Evolutionary conservation across 805 yeast species (phyloP).

Genomic region (Tetrapisispora fleetii): DNA sequence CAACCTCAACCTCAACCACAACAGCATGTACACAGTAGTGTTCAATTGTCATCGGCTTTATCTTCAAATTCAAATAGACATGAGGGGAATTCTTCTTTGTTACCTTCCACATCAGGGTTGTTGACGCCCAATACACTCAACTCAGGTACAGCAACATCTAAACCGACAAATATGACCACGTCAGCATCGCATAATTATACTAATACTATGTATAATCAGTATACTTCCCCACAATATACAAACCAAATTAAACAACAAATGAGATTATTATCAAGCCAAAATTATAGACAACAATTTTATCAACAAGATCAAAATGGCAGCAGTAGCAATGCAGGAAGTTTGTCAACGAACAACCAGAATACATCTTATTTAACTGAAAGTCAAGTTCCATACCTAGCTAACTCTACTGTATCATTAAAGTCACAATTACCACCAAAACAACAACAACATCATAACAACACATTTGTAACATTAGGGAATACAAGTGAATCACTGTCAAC

Average conservation of each 20-base stretch:
- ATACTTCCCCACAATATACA: not conserved
- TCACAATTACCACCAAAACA: not conserved
- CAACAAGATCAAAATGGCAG: not conserved
- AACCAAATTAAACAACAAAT: not conserved
- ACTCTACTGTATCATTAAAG: not conserved
- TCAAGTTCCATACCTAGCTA: not conserved
- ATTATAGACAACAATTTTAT: not conserved
- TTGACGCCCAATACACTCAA: not conserved
- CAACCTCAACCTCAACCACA: not conserved
- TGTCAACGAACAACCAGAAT: not conserved
- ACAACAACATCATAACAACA: not conserved
- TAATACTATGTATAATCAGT: not conserved
- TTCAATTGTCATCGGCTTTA: not conserved
- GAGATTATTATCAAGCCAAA: constrained; percentile 1
- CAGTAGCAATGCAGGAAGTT: not conserved
- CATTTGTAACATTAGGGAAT: not conserved
- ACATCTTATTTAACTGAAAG: not conserved
- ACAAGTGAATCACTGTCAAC: not conserved
- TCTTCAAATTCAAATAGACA: not conserved
- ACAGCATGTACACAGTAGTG: not conserved
- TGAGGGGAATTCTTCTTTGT: not conserved
- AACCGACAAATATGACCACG: not conserved
- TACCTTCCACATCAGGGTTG: not conserved
- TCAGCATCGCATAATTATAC: not conserved
- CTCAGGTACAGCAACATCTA: not conserved